Base-by-base conservation (phyloP, 805 yeast genomes). In the Candida lessepsii region DNA sequence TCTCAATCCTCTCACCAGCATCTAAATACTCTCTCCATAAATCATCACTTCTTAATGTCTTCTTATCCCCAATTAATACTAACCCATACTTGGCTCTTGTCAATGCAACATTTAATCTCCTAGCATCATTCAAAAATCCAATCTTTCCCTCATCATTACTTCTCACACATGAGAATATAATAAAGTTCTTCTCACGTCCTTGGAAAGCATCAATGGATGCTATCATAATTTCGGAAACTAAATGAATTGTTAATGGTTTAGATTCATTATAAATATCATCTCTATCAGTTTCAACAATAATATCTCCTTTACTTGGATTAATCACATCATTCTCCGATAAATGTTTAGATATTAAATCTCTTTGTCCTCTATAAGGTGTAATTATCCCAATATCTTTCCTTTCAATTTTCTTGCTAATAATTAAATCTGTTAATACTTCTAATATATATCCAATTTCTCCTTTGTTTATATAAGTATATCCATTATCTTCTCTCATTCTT, bases 51-150 rank as follows among this genome's bases (percentile, higher is more conserved):
- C 11, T 76, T 70, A 49, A 77, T 63, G 62, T 73, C 11, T 51
- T 36, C 9, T 50, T 58, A 47, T 65, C 67, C 18, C 71, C 71
- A 37, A 64, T 50, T 19, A 65, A 42, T 13, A 86, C 72, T 47
- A 88, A 60, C 4, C 96, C 96, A 55, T 78, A 87, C 57, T 76
- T 82, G 18, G 96, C 95, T 62, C 96, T 78, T 1, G 96, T 88
- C 37, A 88, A 68, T 4, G 95, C 96, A 42, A 89, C 96, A 58
- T 88, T 88, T 56, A 88, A 60, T 65, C 96, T 83, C 56, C 96
- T 73, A 17, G 89, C 86, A 53, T 88, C 96, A 47, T 81, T 76
- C 57, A 88, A 71, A 62, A 89, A 88, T 5, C 96, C 96, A 51
- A 89, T 84, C 9, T 77, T 75, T 45, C 80, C 82, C 39, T 71